Evolutionary conservation across 331 rosid genomes (phyloP), one percentile per base, ranked within the genome.

Genomic region (Saraca asoca): DNA sequence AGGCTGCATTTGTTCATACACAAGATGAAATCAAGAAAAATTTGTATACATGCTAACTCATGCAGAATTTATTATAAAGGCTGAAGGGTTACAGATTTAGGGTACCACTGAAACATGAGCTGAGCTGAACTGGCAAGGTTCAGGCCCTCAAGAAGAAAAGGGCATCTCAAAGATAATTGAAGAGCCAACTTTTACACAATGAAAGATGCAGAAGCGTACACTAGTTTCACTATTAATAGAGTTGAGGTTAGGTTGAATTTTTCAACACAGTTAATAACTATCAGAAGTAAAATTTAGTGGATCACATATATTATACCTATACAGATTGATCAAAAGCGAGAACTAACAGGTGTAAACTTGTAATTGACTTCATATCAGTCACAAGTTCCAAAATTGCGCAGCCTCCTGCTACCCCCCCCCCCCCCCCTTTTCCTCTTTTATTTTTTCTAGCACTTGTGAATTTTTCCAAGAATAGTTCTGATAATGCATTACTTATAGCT

Each of bases 21-120:
- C 17, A 37, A 46, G 24, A 54, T 31, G 43, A 54, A 55, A 49
- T 11, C 37, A 63, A 39, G 15, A 58, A 48, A 39, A 16, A 15
- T 45, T 46, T 62, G 50, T 34, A n/a, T 24, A 14, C 55, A 19
- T 43, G 51, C 7, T 34, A 46, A 52, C 64, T 45, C 38, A 53
- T 9, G 13, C 55, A 37, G 52, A 33, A 54, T 48, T 24, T 24
- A 62, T 24, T 24, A 60, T 45, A 13, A 39, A 29, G 13, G 65
- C 14, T 7, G 9, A 52, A 46, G 65, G 15, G 12, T 56, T 18
- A 43, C 43, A n/a, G 51, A 48, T 7, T 59, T 14, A 18, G 19
- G 16, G 43, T 62, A 9, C 13, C 64, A 62, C 38, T 2, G 1
- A 62, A 52, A 58, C 60, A 58, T 38, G 60, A 71, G 43, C 16